A percentile compares a stretch with the other conserved stretches of the same genome.
Conservation (phyloP, 2,329 filamentous ascomycete genomes). For the Plenodomus biglobosus region DNA sequence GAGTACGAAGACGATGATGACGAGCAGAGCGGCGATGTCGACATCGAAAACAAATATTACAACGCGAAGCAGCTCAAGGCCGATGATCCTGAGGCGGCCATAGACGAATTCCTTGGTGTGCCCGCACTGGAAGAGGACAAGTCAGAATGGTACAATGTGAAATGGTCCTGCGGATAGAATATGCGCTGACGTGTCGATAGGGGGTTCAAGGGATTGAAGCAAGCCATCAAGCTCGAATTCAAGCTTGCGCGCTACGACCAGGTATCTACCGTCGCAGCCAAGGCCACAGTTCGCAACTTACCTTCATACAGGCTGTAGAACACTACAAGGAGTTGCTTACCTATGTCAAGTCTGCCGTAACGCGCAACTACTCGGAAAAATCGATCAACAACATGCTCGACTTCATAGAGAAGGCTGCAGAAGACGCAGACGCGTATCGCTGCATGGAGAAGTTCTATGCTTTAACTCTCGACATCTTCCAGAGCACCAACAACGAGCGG, state of each 20-base stretch:
- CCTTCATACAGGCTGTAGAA: slow-evolving; percentile 68
- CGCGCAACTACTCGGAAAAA: slow-evolving; percentile 97
- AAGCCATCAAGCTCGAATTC: slow-evolving; percentile 97
- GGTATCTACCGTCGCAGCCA: slow-evolving; percentile 50
- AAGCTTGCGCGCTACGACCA: slow-evolving; percentile 84
- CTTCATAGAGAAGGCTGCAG: slow-evolving; percentile 88
- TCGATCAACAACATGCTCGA: slow-evolving; percentile 99
- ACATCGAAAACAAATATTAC: slow-evolving; percentile 99
- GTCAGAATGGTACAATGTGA: slow-evolving; percentile 72
- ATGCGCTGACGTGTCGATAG: slow-evolving; percentile 38
- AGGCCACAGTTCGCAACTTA: slow-evolving; percentile 19
- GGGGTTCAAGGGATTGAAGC: slow-evolving; percentile 96
- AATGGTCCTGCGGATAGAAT: slow-evolving; percentile 1
- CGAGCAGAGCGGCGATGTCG: slow-evolving; percentile 82
- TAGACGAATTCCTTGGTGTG: slow-evolving; percentile 89
- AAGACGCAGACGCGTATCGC: slow-evolving; percentile 68
- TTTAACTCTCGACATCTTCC: slow-evolving; percentile 88
- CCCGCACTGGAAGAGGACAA: slow-evolving; percentile 84
- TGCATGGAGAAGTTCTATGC: slow-evolving; percentile 97
- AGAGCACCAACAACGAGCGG: slow-evolving; percentile 95
- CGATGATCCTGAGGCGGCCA: slow-evolving; percentile 81
- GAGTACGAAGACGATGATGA: slow-evolving; percentile 96
- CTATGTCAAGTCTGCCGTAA: slow-evolving; percentile 95
- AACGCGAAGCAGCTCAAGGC: slow-evolving; percentile 97
- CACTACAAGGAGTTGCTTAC: slow-evolving; percentile 95